A percentile compares a stretch with the other conserved stretches of the same genome.
Evolutionary conservation across 306 rosid genomes (phyloP).

Genomic region (Quercus mongolica): DNA sequence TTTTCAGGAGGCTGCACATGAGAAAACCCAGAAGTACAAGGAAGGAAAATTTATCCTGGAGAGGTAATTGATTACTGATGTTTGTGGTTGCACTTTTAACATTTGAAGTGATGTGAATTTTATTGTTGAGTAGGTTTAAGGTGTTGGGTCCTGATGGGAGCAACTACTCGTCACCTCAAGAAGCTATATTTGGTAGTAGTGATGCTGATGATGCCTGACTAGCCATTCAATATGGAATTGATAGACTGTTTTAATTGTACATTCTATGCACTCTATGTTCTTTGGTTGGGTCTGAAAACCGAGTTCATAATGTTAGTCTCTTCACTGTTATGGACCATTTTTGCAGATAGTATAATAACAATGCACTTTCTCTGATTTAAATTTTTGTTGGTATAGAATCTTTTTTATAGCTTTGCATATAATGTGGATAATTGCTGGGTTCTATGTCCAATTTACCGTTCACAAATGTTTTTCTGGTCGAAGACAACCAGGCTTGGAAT

Average conservation of each 20-base stretch:
- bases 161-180: constrained; percentile 22
- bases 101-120: background rate
- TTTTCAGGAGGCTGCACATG: constrained; percentile 58
- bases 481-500: too few relatives aligned
- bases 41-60: constrained; percentile 75
- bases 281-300: background rate
- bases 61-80: constrained; percentile 39
- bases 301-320: background rate
- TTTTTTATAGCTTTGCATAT: background rate
- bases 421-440: background rate
- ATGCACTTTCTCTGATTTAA: background rate
- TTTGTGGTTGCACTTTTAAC: background rate
- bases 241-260: constrained; percentile 28
- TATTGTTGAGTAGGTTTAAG: constrained; percentile 45
- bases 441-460: too few relatives aligned
- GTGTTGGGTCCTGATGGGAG: constrained; percentile 63
- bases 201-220: constrained; percentile 67
- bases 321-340: background rate
- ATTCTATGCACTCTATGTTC: constrained; percentile 17
- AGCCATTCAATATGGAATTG: constrained; percentile 8
- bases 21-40: constrained; percentile 65
- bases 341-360: background rate
- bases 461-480: background rate
- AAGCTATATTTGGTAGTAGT: constrained; percentile 37
- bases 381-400: background rate